Evolutionary conservation across 805 yeast genomes (phyloP), one percentile per base, ranked within the genome.

Genomic region (Middelhovenomyces tepae): DNA sequence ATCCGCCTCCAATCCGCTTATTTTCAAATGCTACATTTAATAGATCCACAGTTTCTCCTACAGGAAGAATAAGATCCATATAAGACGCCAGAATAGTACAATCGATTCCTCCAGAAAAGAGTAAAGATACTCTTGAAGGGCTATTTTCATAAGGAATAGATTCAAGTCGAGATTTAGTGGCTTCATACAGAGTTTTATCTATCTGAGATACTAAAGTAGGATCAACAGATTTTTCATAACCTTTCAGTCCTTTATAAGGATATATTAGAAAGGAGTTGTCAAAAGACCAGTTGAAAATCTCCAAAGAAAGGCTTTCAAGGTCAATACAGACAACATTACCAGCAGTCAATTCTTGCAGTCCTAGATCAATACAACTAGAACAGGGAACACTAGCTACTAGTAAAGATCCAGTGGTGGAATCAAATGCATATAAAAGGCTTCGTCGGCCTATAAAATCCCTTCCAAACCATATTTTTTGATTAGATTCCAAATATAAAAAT

Each of bases 81-180:
- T 14, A 5, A n/a, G 27, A 31, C 0, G 93, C 86, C 16, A 91
- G 48, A 0, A 89, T 57, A 0, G 96, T 78, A 54, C 98, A 91
- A 50, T 91, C 99, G 3, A 91, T 62, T 0, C 99, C 99, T 2
- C 99, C 99, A 27, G 95, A 84, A 50, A 87, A 91, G 20, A 91
- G 56, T 0, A 91, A 62, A 0, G 81, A 80, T 27, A 77, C 56
- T 4, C 56, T 54, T 1, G 32, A n/a, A n/a, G n/a, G n/a, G n/a
- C n/a, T n/a, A n/a, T n/a, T n/a, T n/a, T n/a, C 34, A 4, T 24
- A 16, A 10, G 35, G 24, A 1, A 28, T 43, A n/a, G 29, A n/a
- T 9, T 32, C 41, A 9, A 37, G 22, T 4, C 53, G 39, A 7
- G 22, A 14, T 4, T 16, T 16, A 4, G 44, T 46, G 7, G 51